Evolutionary conservation across 768 basidiomycete genomes (phyloP).

Genomic region (Trametes gibbosa): DNA sequence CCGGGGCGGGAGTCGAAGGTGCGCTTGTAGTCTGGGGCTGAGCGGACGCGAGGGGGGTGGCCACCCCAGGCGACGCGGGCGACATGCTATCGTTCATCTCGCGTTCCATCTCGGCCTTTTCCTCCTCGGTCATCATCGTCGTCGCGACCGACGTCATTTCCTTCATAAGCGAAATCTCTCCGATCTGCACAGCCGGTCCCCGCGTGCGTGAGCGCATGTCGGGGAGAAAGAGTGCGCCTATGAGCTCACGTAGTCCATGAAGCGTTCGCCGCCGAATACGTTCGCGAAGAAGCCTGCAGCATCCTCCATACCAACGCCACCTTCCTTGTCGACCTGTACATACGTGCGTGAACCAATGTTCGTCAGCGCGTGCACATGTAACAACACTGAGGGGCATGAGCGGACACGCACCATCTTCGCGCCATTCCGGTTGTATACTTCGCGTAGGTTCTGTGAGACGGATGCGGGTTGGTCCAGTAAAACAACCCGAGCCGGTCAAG

Average conservation of each 20-base stretch:
- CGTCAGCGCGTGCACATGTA: not conserved
- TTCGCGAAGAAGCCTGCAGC: slow-evolving; percentile 93
- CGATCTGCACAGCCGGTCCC: slow-evolving; percentile 57
- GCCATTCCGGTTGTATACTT: slow-evolving; percentile 94
- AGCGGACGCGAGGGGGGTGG: slow-evolving; percentile 1
- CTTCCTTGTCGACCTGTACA: slow-evolving; percentile 68
- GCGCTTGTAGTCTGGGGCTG: not conserved
- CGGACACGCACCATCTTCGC: slow-evolving; percentile 67
- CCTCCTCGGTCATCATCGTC: slow-evolving; percentile 90
- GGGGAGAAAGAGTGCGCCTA: not conserved
- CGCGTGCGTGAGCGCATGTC: not conserved
- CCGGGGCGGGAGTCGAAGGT: not conserved
- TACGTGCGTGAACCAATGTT: not conserved
- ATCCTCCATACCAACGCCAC: slow-evolving; percentile 80
- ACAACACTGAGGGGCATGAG: too few species aligned
- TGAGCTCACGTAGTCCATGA: slow-evolving; percentile 77
- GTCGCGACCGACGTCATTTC: slow-evolving; percentile 84
- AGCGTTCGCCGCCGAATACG: slow-evolving; percentile 94
- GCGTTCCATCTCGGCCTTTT: slow-evolving; percentile 82
- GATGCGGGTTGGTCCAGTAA: not conserved
- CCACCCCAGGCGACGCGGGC: slow-evolving; percentile 27
- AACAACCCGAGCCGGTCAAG: not conserved
- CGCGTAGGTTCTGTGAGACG: slow-evolving; percentile 64
- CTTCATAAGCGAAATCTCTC: slow-evolving; percentile 95
- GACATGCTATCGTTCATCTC: slow-evolving; percentile 50